Percentiles rank a stretch among this genome's conserved stretches.
Evolutionary conservation across 2,329 filamentous ascomycete genomes (phyloP).

Genomic region (Tetracladium maxilliforme): DNA sequence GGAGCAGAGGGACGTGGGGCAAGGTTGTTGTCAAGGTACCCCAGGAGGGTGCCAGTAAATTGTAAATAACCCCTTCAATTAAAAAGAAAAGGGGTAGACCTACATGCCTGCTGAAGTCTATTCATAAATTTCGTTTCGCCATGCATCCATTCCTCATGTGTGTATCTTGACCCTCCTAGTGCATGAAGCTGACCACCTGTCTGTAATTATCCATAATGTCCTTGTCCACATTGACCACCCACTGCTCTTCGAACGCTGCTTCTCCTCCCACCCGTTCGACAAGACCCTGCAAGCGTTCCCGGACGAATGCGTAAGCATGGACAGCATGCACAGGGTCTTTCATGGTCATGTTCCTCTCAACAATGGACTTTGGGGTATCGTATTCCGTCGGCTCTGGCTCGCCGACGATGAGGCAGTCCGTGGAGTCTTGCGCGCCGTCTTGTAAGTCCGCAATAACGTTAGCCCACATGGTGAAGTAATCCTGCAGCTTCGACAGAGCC

Average conservation of each 20-base stretch:
- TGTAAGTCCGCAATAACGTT: constrained; percentile 51
- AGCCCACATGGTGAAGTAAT: constrained; percentile 64
- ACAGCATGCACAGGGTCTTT: constrained; percentile 56
- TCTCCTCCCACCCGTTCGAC: constrained; percentile 49
- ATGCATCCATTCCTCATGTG: no score
- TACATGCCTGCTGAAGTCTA: no score
- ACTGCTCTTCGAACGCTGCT: constrained; percentile 50
- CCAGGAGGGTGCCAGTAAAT: constrained; percentile 44
- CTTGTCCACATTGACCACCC: constrained; percentile 60
- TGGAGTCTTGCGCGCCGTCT: constrained; percentile 36
- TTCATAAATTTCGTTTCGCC: no score
- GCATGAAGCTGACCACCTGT: no score
- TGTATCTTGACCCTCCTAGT: no score
- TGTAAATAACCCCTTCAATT: no score
- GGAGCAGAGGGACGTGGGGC: constrained; percentile 77
- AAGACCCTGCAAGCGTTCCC: constrained; percentile 41
- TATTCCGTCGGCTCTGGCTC: constrained; percentile 28
- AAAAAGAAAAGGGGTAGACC: no score
- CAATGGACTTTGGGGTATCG: constrained; percentile 40
- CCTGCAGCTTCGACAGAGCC: constrained; percentile 48
- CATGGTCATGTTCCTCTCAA: constrained; percentile 32
- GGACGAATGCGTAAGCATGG: constrained; percentile 48
- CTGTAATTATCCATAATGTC: constrained; percentile 57
- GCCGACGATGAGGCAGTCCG: constrained; percentile 32
- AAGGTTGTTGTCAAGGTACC: constrained; percentile 87